These are phyloP conservation scores for Leucocoprinus sp. DNA, from an alignment of 768 basidiomycete genomes.

Conservation along the genomic window DNA sequence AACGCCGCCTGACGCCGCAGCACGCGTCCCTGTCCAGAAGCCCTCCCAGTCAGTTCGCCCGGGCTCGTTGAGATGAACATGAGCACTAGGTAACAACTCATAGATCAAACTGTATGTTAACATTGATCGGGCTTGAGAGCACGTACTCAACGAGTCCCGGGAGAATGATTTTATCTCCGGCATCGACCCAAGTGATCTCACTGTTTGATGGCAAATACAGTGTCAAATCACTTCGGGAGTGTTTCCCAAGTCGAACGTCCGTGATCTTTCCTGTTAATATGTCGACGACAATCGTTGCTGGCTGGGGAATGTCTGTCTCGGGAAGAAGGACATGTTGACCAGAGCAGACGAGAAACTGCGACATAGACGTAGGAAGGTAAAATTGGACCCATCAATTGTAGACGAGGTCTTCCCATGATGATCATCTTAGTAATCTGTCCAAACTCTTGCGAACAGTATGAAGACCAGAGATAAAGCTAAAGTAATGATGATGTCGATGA, in stretches of 20 bases:
- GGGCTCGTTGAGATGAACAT: conserved; percentile 92
- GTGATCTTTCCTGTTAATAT: conserved; percentile 50
- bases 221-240: conserved; percentile 22
- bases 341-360: conserved; percentile 33
- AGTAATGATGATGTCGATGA: too few species aligned
- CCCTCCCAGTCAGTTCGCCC: conserved; percentile 94
- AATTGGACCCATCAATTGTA: neutral
- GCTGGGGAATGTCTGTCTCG: conserved; percentile 33
- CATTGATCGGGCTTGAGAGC: neutral
- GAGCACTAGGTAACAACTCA: conserved; percentile 42
- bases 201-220: conserved; percentile 16
- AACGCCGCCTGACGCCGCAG: conserved; percentile 90
- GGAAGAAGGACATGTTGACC: conserved; percentile 55
- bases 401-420: too few species aligned
- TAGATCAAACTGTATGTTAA: conserved; percentile 3
- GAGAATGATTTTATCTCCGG: conserved; percentile 49
- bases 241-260: conserved; percentile 31
- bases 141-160: conserved; percentile 80
- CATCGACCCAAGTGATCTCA: conserved; percentile 41
- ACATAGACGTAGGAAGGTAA: conserved; percentile 14
- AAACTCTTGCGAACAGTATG: too few species aligned
- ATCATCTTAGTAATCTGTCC: too few species aligned
- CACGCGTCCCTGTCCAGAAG: conserved; percentile 83
- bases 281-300: conserved; percentile 63
- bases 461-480: too few species aligned